Percentiles rank a stretch among this genome's conserved stretches.
Conservation (phyloP, 345 rosid genomes). For the Populus euphratica region DNA sequence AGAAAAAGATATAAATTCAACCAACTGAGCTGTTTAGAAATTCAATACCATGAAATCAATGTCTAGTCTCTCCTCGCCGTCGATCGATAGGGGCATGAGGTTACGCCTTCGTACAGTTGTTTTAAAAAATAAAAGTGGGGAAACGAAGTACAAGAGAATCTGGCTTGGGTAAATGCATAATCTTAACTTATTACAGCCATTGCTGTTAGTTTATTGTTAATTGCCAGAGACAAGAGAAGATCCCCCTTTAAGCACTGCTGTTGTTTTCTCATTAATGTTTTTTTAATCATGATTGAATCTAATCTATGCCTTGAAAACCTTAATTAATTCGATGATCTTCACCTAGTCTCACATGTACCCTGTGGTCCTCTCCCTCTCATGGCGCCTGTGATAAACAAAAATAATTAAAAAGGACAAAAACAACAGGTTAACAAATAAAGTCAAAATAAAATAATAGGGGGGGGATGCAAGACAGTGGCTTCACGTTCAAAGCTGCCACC, state of each 20-base stretch:
- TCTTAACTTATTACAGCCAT: not conserved
- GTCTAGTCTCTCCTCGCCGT: too few relatives aligned
- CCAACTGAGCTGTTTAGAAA: too few relatives aligned
- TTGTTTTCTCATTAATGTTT: not conserved
- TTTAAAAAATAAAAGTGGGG: not conserved
- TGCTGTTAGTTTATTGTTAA: not conserved
- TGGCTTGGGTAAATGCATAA: not conserved
- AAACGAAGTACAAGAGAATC: not conserved
- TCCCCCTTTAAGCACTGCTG: not conserved
- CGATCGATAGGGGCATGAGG: too few relatives aligned
- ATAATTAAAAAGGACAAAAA: not conserved
- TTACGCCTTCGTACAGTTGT: too few relatives aligned
- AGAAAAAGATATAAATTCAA: too few relatives aligned
- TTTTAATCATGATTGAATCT: slow-evolving; percentile 1
- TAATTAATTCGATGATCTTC: not conserved
- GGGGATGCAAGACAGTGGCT: slow-evolving; percentile 2
- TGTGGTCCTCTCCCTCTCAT: slow-evolving; percentile 16
- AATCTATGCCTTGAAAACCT: not conserved
- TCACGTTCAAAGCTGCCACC: not conserved
- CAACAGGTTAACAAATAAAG: not conserved
- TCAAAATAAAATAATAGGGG: slow-evolving; percentile 6
- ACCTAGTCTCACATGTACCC: not conserved
- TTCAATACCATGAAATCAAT: too few relatives aligned
- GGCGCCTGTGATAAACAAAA: slow-evolving; percentile 10
- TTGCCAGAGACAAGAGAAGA: not conserved